Evolutionary conservation across 495 filamentous ascomycete species (phyloP), one percentile per base, ranked within the genome.

Genomic region (Tricharina praecox): DNA sequence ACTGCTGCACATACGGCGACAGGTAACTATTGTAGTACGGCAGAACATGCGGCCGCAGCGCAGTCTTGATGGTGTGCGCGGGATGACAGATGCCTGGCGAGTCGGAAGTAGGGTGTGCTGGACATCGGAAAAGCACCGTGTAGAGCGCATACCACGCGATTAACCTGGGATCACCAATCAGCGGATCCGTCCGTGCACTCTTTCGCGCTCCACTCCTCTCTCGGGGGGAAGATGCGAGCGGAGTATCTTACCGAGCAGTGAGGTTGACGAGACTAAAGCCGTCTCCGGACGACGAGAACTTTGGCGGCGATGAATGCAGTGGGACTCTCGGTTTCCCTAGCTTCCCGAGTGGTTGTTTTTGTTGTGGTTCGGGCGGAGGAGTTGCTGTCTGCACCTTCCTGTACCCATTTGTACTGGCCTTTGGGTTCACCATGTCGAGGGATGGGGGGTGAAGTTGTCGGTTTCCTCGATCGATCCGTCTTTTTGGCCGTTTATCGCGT

Each of bases 21-120:
- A 78, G 78, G 55, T 94, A 94, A 25, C 70, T 58, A 50, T 87
- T 67, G 61, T 94, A 96, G 65, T 94, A 95, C 19, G 92, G 92
- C 37, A 76, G 68, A 26, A 92, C 53, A 59, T 90, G 78, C 5
- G 92, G 90, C 23, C 73, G 64, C 38, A 84, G 65, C 32, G 79
- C 69, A 2, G 78, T 72, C 48, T 77, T 77, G 43, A 75, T 65
- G 40, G 77, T 68, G 43, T 94, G 73, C 59, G 88, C 92, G 3
- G 83, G 81, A 58, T 78, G 79, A 70, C 92, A 99, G 24, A 96
- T 75, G 41, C 64, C 68, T 2, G 88, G 84, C 9, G 85, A 86
- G 19, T 69, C 62, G 21, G 80, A 72, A 38, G 71, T 77, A 42
- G 76, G 64, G 11, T 71, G 71, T 18, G 79, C 69, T 9, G 90